Base-by-base conservation (phyloP, 805 yeast genomes). In the Candida peoriensis region DNA sequence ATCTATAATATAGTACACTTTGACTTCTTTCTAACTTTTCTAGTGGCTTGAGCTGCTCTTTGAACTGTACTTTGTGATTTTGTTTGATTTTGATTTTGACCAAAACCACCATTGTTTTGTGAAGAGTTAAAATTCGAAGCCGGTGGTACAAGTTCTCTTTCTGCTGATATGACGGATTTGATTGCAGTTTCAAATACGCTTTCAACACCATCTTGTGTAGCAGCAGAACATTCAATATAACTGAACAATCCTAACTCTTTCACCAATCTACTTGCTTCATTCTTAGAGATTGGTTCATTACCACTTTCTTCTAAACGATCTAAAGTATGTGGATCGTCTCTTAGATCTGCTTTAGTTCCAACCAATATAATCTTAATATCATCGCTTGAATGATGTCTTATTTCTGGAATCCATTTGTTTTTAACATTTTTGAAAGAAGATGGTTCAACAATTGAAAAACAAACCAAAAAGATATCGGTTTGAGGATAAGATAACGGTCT, bases 401-500 rank as follows among this genome's bases (percentile, higher is more conserved):
- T 77, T 60, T 88, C 97, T 5, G 95, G 95, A 45, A 78, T 72
- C 88, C 88, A 80, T 55, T 87, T 87, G 43, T 78, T 77, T 48
- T 75, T 76, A 39, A 88, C 86, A 57, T 88, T 86, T 42, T 76
- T 78, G 58, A 81, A 86, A 13, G 93, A 81, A 20, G 81, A 72
- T 21, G 89, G 94, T 49, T 78, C 82, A 28, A 82, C 81, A 6
- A 88, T 78, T 6, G 95, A 83, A 58, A 87, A 88, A 60, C 96
- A 88, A 39, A 85, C 74, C 34, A 88, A 61, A 54, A 88, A 88
- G 23, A 88, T 82, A 50, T 86, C 95, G 0, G 96, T 87, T 55
- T 88, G 95, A 4, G 96, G 95, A 53, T 88, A 88, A 8, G 93
- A 81, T 42, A 88, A 66, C 3, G 96, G 96, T 60, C 96, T 71